Conservation (phyloP, 371 early-diverging fungal genomes). For the Actinomortierella ambigua region DNA sequence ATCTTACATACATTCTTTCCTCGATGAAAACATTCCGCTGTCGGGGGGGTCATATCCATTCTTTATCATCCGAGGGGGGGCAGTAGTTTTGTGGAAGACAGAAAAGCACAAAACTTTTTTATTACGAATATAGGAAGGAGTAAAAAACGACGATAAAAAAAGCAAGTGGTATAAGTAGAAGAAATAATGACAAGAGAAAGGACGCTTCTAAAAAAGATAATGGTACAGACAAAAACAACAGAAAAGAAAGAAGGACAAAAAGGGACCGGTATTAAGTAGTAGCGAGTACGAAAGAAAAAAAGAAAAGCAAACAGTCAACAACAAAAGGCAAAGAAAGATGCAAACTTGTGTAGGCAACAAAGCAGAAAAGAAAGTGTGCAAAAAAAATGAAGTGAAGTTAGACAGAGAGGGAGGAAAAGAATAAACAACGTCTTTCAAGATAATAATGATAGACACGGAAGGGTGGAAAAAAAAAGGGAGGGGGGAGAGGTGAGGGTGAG, state of each 20-base stretch:
- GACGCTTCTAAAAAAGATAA: conserved; percentile 5
- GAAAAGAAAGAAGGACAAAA: conserved; percentile 8
- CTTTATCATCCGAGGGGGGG: too few species aligned
- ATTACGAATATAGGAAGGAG: too few species aligned
- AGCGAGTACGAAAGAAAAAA: conserved; percentile 1
- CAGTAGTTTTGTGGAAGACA: too few species aligned
- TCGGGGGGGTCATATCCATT: too few species aligned
- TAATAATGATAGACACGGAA: background rate
- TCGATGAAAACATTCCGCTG: too few species aligned
- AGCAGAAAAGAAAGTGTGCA: background rate
- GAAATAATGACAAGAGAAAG: conserved; percentile 6
- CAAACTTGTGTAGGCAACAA: background rate
- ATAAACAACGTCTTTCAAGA: background rate
- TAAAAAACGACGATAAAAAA: conserved; percentile 4
- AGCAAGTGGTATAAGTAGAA: conserved; percentile 7
- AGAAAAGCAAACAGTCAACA: background rate
- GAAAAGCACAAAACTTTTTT: too few species aligned
- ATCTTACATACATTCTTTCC: too few species aligned
- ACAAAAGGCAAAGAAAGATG: conserved; percentile 7
- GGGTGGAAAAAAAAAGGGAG: background rate
- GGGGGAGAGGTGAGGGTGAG: background rate
- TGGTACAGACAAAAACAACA: background rate
- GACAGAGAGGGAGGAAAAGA: background rate
- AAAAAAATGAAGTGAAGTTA: too few species aligned
- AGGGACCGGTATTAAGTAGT: conserved; percentile 35